Percentiles rank a stretch among this genome's conserved stretches.
Evolutionary conservation across 2,329 filamentous ascomycete genomes (phyloP).

Genomic region (Cyphellophora attinorum): DNA sequence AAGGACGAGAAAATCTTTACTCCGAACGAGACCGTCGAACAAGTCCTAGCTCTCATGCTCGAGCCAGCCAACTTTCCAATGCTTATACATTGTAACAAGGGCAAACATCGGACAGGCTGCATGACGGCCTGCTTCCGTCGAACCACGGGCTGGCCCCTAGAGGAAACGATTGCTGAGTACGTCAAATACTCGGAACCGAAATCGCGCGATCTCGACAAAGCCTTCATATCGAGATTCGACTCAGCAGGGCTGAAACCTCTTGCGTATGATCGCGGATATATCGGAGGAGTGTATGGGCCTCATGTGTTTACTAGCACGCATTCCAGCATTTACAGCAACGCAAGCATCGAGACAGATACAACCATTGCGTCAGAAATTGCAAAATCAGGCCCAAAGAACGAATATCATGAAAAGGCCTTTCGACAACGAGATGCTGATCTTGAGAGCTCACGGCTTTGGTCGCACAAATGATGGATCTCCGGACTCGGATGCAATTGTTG

Average conservation of each 20-base stretch:
- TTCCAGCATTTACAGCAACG: constrained; percentile 17
- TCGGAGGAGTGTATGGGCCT: constrained; percentile 17
- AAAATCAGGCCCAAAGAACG: constrained; percentile 4
- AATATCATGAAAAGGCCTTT: constrained; percentile 13
- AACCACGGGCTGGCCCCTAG: constrained; percentile 56
- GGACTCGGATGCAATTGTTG: too few species aligned
- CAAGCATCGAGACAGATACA: constrained; percentile 13
- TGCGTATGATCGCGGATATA: constrained; percentile 17
- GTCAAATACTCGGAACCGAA: constrained; percentile 47
- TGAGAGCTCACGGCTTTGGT: constrained; percentile 9
- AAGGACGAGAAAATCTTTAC: constrained; percentile 63
- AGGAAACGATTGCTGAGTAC: constrained; percentile 64
- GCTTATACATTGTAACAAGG: constrained; percentile 87
- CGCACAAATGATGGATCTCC: constrained; percentile 8
- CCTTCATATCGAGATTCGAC: constrained; percentile 18
- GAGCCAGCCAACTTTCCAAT: constrained; percentile 68
- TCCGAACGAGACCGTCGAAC: constrained; percentile 55
- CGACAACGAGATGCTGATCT: constrained; percentile 11
- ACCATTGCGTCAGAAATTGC: constrained; percentile 6
- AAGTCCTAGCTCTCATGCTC: constrained; percentile 62
- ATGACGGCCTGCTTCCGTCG: constrained; percentile 74
- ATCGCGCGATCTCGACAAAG: constrained; percentile 28
- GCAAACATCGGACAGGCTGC: constrained; percentile 85
- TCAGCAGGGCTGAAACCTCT: constrained; percentile 14
- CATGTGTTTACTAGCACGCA: constrained; percentile 10